Base-by-base conservation (phyloP, 345 rosid genomes). In the Lepidium africanum region DNA sequence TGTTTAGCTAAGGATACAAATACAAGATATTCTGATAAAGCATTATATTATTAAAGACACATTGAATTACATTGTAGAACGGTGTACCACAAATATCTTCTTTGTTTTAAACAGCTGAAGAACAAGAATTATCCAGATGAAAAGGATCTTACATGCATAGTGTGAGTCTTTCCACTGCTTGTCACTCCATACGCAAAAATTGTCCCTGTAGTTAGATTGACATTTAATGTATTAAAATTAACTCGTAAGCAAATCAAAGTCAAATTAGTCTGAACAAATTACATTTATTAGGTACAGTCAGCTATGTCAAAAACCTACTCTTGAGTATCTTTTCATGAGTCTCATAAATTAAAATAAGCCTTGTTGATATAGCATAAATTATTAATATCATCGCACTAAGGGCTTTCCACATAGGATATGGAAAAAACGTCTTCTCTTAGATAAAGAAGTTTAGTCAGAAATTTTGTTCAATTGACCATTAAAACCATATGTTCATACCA, bases 91-190 rank as follows among this genome's bases (percentile, higher is more conserved):
- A 37, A 5, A 39, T 17, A 57, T 13, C 15, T 59, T 37, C 21
- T 67, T 14, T 59, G 33, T 14, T 19, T 47, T 57, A 38, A 48
- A 39, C 48, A 61, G 25, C 15, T 64, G 39, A 49, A 53, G 12
- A 40, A 52, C 19, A 67, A 52, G 23, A 75, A 46, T 17, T 39
- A 48, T 48, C 50, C 43, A 69, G 49, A 27, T 72, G 59, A 70
- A n/a, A 36, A 54, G 40, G 48, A 74, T 72, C 95, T 91, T 78
- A 94, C 99, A 84, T 91, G 97, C 99, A 94, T 94, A 10, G 99
- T 94, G 73, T 94, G 99, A 70, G 99, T 94, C 82, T 94, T 94
- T 79, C 99, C 99, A 70, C 99, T 94, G 86, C 99, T 94, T 61
- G 99, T 94, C 77, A 94, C 97, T 47, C 99, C 99, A 76, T 94